phyloP scores from a whole-genome alignment of 2,329 filamentous ascomycete species.

The Coniochaeta pulveracea region DNA sequence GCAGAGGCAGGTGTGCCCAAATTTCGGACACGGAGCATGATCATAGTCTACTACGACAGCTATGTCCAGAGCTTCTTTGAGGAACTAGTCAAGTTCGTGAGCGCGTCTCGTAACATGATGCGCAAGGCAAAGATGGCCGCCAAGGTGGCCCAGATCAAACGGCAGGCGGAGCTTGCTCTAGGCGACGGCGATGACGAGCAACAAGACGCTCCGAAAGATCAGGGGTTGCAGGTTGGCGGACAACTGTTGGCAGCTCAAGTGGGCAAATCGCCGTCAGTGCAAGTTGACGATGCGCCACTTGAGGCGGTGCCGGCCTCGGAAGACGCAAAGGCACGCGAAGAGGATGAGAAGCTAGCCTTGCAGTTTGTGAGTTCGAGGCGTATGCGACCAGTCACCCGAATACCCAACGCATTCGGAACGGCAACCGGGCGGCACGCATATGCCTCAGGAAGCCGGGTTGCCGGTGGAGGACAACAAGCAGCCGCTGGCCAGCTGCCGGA shows the following conservation, averaged over 20 bases:
- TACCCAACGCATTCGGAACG: slow-evolving; percentile 13
- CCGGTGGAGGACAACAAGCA: slow-evolving; percentile 12
- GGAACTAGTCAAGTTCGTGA: slow-evolving; percentile 70
- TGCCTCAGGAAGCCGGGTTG: slow-evolving; percentile 12
- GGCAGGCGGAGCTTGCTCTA: slow-evolving; percentile 47
- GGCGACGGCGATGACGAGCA: slow-evolving; percentile 34
- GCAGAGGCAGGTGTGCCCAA: slow-evolving; percentile 35
- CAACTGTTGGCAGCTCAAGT: neutral
- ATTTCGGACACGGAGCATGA: slow-evolving; percentile 62
- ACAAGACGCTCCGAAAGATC: slow-evolving; percentile 13
- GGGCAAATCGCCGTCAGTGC: neutral
- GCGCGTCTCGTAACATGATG: slow-evolving; percentile 69
- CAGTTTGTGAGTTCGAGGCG: slow-evolving; percentile 25
- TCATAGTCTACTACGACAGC: slow-evolving; percentile 87
- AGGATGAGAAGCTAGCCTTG: slow-evolving; percentile 17
- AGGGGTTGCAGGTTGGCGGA: slow-evolving; percentile 7
- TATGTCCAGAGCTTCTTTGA: slow-evolving; percentile 78
- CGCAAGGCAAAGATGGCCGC: slow-evolving; percentile 81
- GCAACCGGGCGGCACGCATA: slow-evolving; percentile 15
- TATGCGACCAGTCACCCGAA: slow-evolving; percentile 19
- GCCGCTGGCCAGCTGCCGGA: slow-evolving; percentile 24
- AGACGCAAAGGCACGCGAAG: slow-evolving; percentile 6
- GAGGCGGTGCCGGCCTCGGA: slow-evolving; percentile 2
- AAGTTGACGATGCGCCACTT: neutral
- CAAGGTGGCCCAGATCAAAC: slow-evolving; percentile 56